Evolutionary conservation across 306 rosid species (phyloP), one percentile per base, ranked within the genome.

Genomic region (Elaeagnus macrophylla): DNA sequence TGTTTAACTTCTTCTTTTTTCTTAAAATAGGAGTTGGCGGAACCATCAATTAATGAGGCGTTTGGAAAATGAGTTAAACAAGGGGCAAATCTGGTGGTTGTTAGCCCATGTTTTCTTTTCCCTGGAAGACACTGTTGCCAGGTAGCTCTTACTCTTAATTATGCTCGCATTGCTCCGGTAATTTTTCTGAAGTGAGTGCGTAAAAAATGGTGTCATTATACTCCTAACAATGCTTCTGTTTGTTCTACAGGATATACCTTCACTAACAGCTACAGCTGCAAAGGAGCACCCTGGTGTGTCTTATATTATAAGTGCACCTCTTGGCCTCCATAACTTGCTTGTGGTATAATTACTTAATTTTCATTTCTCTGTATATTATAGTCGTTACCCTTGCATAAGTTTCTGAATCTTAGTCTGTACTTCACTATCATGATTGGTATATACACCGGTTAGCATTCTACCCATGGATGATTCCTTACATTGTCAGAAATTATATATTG

Each of bases 61-160:
- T 86, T 91, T 62, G 64, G 56, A 49, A 76, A 77, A 19, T 86
- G 95, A 5, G 71, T 86, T 52, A 62, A 67, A 56, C 86, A 62
- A 71, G 95, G 97, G 37, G 95, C 94, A 40, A 12, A 43, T 47
- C 87, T 81, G 7, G 48, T 86, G 37, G 67, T 86, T 49, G 57
- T 91, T 13, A 81, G 93, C 70, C 96, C 97, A 0, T 91, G 86
- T 75, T 91, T 91, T 67, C 89, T 91, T 61, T 75, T 75, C 48
- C 96, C 97, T 2, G 96, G 97, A 48, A 79, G 93, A 60, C 96
- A 86, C 48, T 91, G 96, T 95, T 72, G 64, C 64, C 81, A 80
- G 96, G 95, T 86, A 69, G 47, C 65, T 58, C 39, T 20, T 20
- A 20, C 32, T 20, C 32, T 20, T 20, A 20, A 20, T 20, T 20